Percentiles rank a stretch among this genome's conserved stretches.
Evolutionary conservation across 2,329 filamentous ascomycete species (phyloP).

Genomic region (Pseudopyrenochaeta lycopersici): DNA sequence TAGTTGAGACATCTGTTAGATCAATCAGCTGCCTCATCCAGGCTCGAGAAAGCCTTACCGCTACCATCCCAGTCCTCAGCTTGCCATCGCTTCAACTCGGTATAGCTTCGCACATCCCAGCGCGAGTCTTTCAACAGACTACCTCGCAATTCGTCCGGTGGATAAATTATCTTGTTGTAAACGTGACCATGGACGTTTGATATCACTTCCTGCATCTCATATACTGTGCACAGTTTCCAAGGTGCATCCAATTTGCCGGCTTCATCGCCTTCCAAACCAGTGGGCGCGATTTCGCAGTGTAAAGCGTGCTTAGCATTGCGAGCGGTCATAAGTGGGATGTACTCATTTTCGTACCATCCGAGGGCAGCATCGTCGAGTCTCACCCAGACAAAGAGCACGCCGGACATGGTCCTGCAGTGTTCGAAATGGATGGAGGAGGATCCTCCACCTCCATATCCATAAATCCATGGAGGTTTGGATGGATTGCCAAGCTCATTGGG

Average conservation of each 20-base stretch:
- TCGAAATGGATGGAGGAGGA: no score
- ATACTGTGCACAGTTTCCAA: constrained; percentile 19
- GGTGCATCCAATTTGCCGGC: constrained; percentile 11
- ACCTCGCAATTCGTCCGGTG: background rate
- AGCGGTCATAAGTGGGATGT: no score
- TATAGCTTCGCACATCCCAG: constrained; percentile 15
- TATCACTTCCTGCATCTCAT: constrained; percentile 11
- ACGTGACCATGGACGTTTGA: background rate
- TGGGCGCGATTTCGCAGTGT: constrained; percentile 12
- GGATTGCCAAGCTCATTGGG: no score
- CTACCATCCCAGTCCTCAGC: constrained; percentile 17
- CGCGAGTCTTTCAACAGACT: constrained; percentile 1
- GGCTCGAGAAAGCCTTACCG: background rate
- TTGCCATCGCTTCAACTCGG: constrained; percentile 15
- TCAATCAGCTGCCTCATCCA: background rate
- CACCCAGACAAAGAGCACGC: no score
- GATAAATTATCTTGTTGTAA: background rate
- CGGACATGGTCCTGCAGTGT: no score
- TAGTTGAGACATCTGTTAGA: constrained; percentile 5
- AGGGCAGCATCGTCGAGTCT: no score
- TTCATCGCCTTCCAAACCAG: constrained; percentile 9
- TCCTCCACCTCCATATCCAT: no score
- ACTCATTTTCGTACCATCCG: no score
- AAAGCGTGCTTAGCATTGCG: no score
- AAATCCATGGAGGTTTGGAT: no score